A percentile compares a stretch with the other conserved stretches of the same genome.
phyloP scores from a whole-genome alignment of 208 protist species.

The Blastocrithidia nonstop region DNA sequence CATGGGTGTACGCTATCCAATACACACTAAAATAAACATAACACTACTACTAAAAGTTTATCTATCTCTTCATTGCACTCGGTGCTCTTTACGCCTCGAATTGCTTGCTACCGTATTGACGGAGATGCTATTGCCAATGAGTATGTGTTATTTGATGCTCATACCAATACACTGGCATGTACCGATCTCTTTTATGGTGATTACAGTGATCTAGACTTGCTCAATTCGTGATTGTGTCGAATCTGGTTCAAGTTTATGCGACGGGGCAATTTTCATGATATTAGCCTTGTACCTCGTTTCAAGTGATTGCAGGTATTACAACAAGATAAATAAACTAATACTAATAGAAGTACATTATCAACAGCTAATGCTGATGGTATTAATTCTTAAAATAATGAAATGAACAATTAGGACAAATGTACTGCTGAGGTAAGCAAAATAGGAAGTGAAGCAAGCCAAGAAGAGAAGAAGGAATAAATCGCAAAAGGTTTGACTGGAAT shows the following conservation, averaged over 20 bases:
- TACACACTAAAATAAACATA: too few species aligned
- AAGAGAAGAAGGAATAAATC: too few species aligned
- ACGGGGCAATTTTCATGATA: slow-evolving; percentile 55
- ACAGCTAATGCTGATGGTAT: too few species aligned
- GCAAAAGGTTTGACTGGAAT: too few species aligned
- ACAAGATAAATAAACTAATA: too few species aligned
- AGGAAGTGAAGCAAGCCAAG: too few species aligned
- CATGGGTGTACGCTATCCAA: too few species aligned
- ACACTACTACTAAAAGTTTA: background rate
- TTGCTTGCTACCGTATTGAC: slow-evolving; percentile 38
- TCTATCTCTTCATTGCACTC: slow-evolving; percentile 1
- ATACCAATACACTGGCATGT: slow-evolving; percentile 34
- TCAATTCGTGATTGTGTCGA: slow-evolving; percentile 81
- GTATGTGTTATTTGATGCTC: slow-evolving; percentile 59
- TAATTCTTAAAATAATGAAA: too few species aligned
- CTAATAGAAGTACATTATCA: too few species aligned
- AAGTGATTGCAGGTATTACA: slow-evolving; percentile 54
- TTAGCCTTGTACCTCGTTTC: slow-evolving; percentile 43
- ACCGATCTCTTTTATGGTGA: slow-evolving; percentile 72
- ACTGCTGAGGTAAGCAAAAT: too few species aligned
- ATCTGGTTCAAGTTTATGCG: slow-evolving; percentile 86
- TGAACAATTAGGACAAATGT: too few species aligned
- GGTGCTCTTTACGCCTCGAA: slow-evolving; percentile 33
- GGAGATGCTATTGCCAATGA: slow-evolving; percentile 58
- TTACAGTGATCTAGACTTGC: slow-evolving; percentile 67